These are phyloP conservation scores for Paratinospora sagittata DNA, from an alignment of 164 flowering plant species.

Conservation along the genomic window DNA sequence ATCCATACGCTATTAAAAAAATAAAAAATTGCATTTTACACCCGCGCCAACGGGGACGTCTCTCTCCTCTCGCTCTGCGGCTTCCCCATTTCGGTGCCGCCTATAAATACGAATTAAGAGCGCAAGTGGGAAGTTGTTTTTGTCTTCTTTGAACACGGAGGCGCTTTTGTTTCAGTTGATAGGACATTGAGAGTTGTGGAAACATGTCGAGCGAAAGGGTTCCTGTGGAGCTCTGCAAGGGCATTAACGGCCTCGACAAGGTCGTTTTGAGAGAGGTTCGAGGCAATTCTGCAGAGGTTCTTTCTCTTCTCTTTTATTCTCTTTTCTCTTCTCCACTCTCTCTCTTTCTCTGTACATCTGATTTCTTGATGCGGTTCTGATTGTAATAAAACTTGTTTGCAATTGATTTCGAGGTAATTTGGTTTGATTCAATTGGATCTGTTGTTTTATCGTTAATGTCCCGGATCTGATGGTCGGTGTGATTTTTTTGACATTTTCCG, in stretches of 20 bases:
- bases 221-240: constrained; percentile 43
- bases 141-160: background rate
- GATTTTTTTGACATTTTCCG: background rate
- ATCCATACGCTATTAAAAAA: background rate
- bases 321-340: background rate
- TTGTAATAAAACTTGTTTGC: background rate
- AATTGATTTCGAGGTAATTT: background rate
- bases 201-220: constrained; percentile 26
- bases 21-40: background rate
- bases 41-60: background rate
- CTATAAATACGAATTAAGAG: constrained; percentile 8
- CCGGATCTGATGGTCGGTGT: constrained; percentile 12
- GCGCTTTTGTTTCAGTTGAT: constrained; percentile 14
- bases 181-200: constrained; percentile 15
- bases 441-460: background rate
- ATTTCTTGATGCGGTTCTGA: background rate
- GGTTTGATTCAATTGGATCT: constrained; percentile 1
- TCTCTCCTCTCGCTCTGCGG: background rate
- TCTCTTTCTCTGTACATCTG: background rate
- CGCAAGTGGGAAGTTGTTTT: background rate
- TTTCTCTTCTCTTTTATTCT: background rate
- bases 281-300: constrained; percentile 65
- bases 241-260: constrained; percentile 75
- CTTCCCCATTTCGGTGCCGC: background rate
- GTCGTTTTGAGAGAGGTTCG: constrained; percentile 57